Conservation (phyloP, 2,329 filamentous ascomycete genomes). For the Scopulariopsis brevicaulis region DNA sequence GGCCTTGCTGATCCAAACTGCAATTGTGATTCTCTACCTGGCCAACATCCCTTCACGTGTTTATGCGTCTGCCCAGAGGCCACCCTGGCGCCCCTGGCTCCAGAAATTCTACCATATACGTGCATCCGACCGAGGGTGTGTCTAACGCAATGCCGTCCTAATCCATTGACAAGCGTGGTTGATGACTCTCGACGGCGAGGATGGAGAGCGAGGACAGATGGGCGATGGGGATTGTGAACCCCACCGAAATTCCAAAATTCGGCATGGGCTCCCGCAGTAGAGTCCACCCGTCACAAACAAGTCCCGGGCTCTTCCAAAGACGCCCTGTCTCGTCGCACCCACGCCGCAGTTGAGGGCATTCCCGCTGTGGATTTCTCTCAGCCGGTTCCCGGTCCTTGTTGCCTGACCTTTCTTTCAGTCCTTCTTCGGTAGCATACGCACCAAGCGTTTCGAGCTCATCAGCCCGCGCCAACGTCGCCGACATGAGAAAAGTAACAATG, state of each 20-base stretch:
- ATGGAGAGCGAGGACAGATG: neutral
- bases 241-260: neutral
- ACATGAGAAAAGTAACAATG: neutral
- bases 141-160: neutral
- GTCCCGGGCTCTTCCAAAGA: neutral
- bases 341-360: neutral
- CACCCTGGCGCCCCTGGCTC: neutral
- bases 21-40: neutral
- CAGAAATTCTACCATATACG: neutral
- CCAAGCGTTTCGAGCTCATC: neutral
- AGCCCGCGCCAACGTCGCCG: neutral
- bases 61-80: neutral
- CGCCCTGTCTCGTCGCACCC: neutral
- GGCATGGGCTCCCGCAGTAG: neutral
- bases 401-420: neutral
- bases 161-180: neutral
- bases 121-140: neutral
- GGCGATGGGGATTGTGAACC: neutral
- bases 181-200: neutral
- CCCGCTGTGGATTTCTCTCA: neutral
- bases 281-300: neutral
- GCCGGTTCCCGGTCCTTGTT: neutral
- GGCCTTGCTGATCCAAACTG: slow-evolving; percentile 7
- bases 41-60: neutral
- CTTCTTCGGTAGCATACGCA: neutral